Percentiles rank a stretch among this genome's conserved stretches.
phyloP scores from a whole-genome alignment of 805 yeast genomes.

The Candida insectalens region DNA sequence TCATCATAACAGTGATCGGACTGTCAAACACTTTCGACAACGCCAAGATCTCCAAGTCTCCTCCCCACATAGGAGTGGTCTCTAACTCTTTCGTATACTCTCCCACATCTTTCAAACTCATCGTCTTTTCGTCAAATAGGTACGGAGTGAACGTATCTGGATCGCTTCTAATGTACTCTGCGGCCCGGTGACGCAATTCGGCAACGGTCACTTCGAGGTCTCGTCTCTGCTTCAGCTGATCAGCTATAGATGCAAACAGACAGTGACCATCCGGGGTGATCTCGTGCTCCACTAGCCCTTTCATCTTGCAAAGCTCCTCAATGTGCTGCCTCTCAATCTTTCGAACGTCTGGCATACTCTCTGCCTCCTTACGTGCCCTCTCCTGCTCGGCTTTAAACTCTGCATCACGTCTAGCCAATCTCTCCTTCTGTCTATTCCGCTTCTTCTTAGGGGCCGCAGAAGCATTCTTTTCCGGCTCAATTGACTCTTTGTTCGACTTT shows the following conservation, averaged over 20 bases:
- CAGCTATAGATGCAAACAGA: conserved; percentile 75
- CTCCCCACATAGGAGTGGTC: conserved; percentile 91
- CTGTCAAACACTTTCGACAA: conserved; percentile 60
- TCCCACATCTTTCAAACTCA: conserved; percentile 52
- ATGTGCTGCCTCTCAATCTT: conserved; percentile 65
- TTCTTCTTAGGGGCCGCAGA: conserved; percentile 20
- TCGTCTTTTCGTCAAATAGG: conserved; percentile 68
- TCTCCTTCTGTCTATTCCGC: conserved; percentile 79
- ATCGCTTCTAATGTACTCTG: conserved; percentile 52
- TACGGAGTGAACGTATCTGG: conserved; percentile 73
- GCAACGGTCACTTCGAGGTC: conserved; percentile 28
- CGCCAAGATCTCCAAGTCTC: conserved; percentile 86
- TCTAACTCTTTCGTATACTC: conserved; percentile 62
- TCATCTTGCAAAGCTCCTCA: conserved; percentile 37
- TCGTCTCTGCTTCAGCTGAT: conserved; percentile 58
- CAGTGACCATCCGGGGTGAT: conserved; percentile 93
- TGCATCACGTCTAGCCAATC: conserved; percentile 67
- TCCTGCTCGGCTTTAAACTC: conserved; percentile 50
- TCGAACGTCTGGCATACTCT: conserved; percentile 52
- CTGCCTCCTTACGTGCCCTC: conserved; percentile 69
- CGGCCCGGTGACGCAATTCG: conserved; percentile 56
- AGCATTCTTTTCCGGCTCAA: neutral
- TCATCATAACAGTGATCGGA: conserved; percentile 68
- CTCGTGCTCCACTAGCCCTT: conserved; percentile 48
- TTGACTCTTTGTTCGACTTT: conserved; percentile 6